Evolutionary conservation across 306 rosid species (phyloP).

Genomic region (Hippophae tibetana): DNA sequence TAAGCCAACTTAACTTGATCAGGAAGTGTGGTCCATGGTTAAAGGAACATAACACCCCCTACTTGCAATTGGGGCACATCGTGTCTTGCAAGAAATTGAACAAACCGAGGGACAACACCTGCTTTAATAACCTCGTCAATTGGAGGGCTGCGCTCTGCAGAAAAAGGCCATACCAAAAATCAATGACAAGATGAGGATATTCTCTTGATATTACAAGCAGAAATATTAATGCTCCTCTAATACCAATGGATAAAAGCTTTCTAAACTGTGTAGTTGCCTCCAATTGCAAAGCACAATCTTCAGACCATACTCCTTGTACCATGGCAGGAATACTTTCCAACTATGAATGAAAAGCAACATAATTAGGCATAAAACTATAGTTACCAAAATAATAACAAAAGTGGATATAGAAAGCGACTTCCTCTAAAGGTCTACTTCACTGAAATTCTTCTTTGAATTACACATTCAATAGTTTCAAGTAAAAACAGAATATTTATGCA

Average conservation of each 20-base stretch:
- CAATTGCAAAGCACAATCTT: neutral
- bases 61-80: neutral
- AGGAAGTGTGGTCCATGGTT: neutral
- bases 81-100: neutral
- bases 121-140: neutral
- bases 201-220: neutral
- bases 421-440: neutral
- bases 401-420: conserved; percentile 2
- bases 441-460: neutral
- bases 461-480: neutral
- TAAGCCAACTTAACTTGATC: neutral
- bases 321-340: neutral
- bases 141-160: neutral
- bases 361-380: neutral
- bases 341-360: neutral
- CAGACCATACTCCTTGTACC: neutral
- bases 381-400: neutral
- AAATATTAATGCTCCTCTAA: neutral
- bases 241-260: neutral
- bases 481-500: too few relatives aligned
- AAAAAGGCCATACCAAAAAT: neutral
- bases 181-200: neutral
- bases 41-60: neutral
- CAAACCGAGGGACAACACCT: neutral
- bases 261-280: conserved; percentile 1